A percentile compares a stretch with the other conserved stretches of the same genome.
Conservation (phyloP, 2,329 filamentous ascomycete species). For the Sphaceloma murrayae region DNA sequence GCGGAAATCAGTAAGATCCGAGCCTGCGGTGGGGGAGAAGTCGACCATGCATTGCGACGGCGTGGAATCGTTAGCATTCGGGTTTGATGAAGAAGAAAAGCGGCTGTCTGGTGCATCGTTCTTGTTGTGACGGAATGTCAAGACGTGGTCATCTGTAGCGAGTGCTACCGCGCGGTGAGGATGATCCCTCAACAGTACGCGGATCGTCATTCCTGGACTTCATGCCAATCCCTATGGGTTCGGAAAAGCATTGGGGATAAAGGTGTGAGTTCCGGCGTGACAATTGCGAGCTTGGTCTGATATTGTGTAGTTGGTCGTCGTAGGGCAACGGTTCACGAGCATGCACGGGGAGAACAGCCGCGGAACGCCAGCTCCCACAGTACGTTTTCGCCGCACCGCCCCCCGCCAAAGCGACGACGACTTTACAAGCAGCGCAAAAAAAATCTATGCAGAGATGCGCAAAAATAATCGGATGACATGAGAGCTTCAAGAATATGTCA, state of each 20-base stretch:
- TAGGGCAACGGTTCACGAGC: too few species aligned
- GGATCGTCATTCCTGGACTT: conserved; percentile 48
- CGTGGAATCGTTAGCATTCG: conserved; percentile 29
- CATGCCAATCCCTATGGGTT: not conserved
- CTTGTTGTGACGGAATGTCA: conserved; percentile 73
- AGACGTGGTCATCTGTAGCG: conserved; percentile 64
- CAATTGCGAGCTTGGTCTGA: not conserved
- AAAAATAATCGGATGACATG: too few species aligned
- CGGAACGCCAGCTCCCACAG: too few species aligned
- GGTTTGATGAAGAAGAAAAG: conserved; percentile 28
- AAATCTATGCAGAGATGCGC: too few species aligned
- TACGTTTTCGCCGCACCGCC: too few species aligned
- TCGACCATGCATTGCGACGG: conserved; percentile 73
- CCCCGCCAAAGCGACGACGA: too few species aligned
- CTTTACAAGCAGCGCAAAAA: too few species aligned
- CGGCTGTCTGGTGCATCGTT: conserved; percentile 48
- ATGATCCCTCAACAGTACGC: conserved; percentile 75
- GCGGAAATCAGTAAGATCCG: conserved; percentile 67
- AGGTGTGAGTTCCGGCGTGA: not conserved
- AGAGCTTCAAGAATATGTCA: too few species aligned
- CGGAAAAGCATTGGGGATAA: not conserved
- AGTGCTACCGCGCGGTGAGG: conserved; percentile 83
- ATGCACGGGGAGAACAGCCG: too few species aligned
- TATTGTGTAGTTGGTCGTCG: not conserved
- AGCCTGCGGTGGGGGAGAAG: conserved; percentile 56